A percentile compares a stretch with the other conserved stretches of the same genome.
phyloP scores from a whole-genome alignment of 2,329 filamentous ascomycete genomes.

The Colletotrichum cereale region DNA sequence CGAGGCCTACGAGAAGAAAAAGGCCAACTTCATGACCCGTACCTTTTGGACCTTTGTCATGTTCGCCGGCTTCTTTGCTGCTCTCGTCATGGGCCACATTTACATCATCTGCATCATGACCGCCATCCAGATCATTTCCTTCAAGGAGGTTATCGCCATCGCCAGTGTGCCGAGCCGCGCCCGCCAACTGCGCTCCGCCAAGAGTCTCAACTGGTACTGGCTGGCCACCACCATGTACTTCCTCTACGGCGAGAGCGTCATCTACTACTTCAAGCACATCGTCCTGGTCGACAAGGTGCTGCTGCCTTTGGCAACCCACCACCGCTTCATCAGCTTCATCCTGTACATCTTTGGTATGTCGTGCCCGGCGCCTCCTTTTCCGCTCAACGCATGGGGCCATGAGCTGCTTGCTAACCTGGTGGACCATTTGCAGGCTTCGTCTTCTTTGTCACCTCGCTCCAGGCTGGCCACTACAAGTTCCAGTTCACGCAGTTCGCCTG shows the following conservation, averaged over 20 bases:
- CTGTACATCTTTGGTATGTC: constrained; percentile 93
- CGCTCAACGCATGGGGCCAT: not conserved
- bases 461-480: constrained; percentile 97
- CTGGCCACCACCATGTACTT: constrained; percentile 99
- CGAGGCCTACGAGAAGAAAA: constrained; percentile 96
- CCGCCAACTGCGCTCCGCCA: constrained; percentile 91
- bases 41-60: constrained; percentile 99
- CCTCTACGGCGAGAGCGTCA: constrained; percentile 97
- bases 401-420: constrained; percentile 40
- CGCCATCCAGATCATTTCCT: constrained; percentile 93
- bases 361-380: not conserved
- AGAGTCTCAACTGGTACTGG: constrained; percentile 99
- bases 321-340: constrained; percentile 98
- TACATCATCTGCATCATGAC: constrained; percentile 96
- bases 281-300: constrained; percentile 94
- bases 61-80: constrained; percentile 91
- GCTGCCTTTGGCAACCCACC: constrained; percentile 93
- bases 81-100: constrained; percentile 96
- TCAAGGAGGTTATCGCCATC: constrained; percentile 99
- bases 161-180: constrained; percentile 93
- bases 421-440: constrained; percentile 80
- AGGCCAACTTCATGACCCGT: constrained; percentile 95
- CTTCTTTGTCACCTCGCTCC: constrained; percentile 94
- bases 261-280: constrained; percentile 99
- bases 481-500: constrained; percentile 99